Evolutionary conservation across 345 rosid species (phyloP).

Genomic region (Barbarea vulgaris): DNA sequence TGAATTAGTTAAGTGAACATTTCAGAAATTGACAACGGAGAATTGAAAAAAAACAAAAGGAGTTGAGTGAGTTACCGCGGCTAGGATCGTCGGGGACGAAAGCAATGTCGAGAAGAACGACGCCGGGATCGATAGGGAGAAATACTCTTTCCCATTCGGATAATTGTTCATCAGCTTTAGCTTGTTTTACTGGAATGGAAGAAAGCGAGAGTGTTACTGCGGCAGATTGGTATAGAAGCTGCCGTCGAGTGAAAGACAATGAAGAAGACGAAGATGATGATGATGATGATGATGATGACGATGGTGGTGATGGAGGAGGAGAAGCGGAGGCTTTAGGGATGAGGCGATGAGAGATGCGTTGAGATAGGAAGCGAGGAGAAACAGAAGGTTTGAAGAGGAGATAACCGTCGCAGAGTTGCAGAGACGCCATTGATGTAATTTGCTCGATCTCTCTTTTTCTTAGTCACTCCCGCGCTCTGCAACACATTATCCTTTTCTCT

Average conservation of each 20-base stretch:
- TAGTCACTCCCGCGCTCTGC: constrained; percentile 27
- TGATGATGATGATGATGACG: constrained; percentile 10
- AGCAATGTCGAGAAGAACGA: constrained; percentile 91
- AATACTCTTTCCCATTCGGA: constrained; percentile 79
- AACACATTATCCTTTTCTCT: constrained; percentile 31
- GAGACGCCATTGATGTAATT: constrained; percentile 46
- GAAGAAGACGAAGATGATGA: constrained; percentile 28
- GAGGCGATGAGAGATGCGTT: constrained; percentile 40
- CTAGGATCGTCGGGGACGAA: constrained; percentile 77
- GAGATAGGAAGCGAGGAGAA: constrained; percentile 39
- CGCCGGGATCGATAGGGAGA: constrained; percentile 87
- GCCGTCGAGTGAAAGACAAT: constrained; percentile 48
- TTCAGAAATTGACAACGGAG: not conserved
- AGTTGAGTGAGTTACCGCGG: constrained; percentile 51
- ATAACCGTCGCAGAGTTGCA: constrained; percentile 44
- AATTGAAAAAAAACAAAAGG: not conserved
- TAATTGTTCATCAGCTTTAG: constrained; percentile 58
- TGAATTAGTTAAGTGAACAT: constrained; percentile 8
- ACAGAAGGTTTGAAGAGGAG: constrained; percentile 43
- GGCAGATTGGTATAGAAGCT: constrained; percentile 56
- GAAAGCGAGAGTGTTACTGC: constrained; percentile 48
- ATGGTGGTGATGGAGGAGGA: constrained; percentile 9
- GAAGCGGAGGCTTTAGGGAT: constrained; percentile 45
- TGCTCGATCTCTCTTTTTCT: not conserved
- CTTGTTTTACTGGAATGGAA: constrained; percentile 39